Evolutionary conservation across 2,329 filamentous ascomycete species (phyloP).

Genomic region (Sporothrix globosa): DNA sequence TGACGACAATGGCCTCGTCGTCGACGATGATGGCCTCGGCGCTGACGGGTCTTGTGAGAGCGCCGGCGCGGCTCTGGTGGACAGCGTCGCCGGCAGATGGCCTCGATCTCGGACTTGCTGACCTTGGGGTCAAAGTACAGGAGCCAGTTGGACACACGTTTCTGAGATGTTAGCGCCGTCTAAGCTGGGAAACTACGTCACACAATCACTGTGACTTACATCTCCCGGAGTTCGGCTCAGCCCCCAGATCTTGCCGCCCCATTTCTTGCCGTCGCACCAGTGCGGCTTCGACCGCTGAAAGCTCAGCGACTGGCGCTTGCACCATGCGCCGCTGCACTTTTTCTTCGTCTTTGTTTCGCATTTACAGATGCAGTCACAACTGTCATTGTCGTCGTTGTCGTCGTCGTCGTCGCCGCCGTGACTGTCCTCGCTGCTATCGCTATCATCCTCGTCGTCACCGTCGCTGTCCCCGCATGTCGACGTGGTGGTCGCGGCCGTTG

Average conservation of each 20-base stretch:
- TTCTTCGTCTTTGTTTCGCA: constrained; percentile 5
- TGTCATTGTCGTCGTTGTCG: neutral
- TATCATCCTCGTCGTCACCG: neutral
- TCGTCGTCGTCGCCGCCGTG: neutral
- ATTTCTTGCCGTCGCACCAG: constrained; percentile 35
- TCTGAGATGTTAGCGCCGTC: constrained; percentile 11
- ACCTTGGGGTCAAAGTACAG: constrained; percentile 33
- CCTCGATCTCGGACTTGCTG: constrained; percentile 19
- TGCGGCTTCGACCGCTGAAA: constrained; percentile 29
- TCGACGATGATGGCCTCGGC: neutral
- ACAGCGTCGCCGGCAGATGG: constrained; percentile 28
- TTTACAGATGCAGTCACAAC: neutral
- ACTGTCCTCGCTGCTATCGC: neutral
- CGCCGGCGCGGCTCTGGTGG: neutral
- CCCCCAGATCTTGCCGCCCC: constrained; percentile 36
- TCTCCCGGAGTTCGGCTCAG: constrained; percentile 29
- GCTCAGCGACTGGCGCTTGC: constrained; percentile 26
- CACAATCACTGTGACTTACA: constrained; percentile 14
- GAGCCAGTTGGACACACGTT: constrained; percentile 28
- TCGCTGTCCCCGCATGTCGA: neutral
- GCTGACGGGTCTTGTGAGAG: neutral
- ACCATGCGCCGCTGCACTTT: constrained; percentile 11
- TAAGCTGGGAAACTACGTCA: neutral
- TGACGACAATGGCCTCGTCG: neutral
- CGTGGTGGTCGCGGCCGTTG: neutral